Evolutionary conservation across 257 asterid species (phyloP), one percentile per base, ranked within the genome.

Genomic region (Catharanthus roseus): DNA sequence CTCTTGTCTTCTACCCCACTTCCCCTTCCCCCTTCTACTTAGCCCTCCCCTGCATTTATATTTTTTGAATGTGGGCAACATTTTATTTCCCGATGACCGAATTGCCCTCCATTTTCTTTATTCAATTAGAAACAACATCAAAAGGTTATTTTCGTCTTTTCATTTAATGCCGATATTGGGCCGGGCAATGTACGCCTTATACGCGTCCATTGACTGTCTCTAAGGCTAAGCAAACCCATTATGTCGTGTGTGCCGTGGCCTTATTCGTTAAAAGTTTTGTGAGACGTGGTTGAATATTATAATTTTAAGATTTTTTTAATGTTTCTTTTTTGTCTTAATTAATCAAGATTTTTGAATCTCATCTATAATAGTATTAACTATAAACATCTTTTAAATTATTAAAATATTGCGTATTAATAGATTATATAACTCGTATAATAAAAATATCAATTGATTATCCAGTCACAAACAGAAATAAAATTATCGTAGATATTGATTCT

Each of bases 141-240:
- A 0, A 13, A 41, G 70, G 65, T 0, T 24, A 2, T 7, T 60
- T 34, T 58, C 2, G 69, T 44, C 69, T 2, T 53, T 65, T 56
- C 3, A 28, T 8, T 1, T 4, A 2, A 15, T 0, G 23, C 7
- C 4, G 44, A 39, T 24, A n/a, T 39, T 29, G 31, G 71, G 72
- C 55, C 13, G 62, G 74, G 42, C 71, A 15, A 41, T 34, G 45
- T 42, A 38, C 42, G 42, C 42, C 5, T 38, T 3, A n/a, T n/a
- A 67, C 88, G 84, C 82, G 88, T 81, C 78, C 26, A 79, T 78
- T 81, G 87, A 82, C 86, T 51, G 77, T 73, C 83, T 74, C 86
- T 69, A 78, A 68, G 74, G 72, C 86, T 69, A 78, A 68, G 74
- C 63, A 76, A 73, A 67, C 39, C 24, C 23, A 3, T 38, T 31